Conservation (phyloP, 2,329 filamentous ascomycete genomes). For the Penicillium sp. region DNA sequence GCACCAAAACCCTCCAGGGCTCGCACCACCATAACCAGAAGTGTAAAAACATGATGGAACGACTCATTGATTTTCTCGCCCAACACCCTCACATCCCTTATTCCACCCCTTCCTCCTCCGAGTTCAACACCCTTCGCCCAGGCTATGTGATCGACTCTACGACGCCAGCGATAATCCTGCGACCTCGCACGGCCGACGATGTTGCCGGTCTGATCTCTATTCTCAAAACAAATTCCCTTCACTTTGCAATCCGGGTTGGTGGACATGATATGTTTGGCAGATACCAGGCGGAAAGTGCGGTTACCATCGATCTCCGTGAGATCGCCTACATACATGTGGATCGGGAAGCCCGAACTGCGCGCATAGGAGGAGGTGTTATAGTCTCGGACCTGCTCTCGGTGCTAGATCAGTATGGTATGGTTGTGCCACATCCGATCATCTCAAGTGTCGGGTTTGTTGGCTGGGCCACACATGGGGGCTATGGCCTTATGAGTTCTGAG, state of each 20-base stretch:
- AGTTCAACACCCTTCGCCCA: constrained; percentile 10
- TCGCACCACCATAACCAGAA: background rate
- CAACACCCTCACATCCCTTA: constrained; percentile 15
- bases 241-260: constrained; percentile 35
- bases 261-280: constrained; percentile 40
- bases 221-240: constrained; percentile 17
- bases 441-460: constrained; percentile 38
- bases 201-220: constrained; percentile 23
- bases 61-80: constrained; percentile 10
- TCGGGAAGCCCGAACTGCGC: constrained; percentile 29
- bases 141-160: constrained; percentile 13
- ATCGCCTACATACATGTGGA: constrained; percentile 34
- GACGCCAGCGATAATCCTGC: constrained; percentile 23
- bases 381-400: constrained; percentile 27
- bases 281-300: constrained; percentile 30
- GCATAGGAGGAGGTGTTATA: constrained; percentile 41
- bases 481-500: constrained; percentile 32
- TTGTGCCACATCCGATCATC: constrained; percentile 25
- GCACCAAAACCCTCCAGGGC: background rate
- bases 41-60: constrained; percentile 2
- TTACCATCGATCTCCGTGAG: constrained; percentile 43
- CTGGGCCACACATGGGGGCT: constrained; percentile 43
- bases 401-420: constrained; percentile 32
- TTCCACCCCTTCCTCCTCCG: constrained; percentile 8
- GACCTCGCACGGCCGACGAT: constrained; percentile 28